Conservation (phyloP, 768 basidiomycete genomes). For the Sarcodon aspratus region DNA sequence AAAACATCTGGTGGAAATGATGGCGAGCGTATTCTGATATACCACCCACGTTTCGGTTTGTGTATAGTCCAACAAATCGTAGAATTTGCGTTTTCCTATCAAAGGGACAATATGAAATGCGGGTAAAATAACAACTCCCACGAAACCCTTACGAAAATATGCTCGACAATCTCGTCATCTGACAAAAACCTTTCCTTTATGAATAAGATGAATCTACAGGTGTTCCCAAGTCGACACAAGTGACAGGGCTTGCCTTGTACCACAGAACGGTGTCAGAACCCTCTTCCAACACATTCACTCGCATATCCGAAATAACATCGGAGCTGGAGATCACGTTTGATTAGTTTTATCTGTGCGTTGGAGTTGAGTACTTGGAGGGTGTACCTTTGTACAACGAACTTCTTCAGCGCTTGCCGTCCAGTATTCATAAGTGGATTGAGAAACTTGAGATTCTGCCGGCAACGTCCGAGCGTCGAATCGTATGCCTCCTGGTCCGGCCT, state of each 20-base stretch:
- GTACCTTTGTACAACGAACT: too few species aligned
- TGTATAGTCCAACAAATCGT: slow-evolving; percentile 68
- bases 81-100: slow-evolving; percentile 56
- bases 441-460: background rate
- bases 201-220: slow-evolving; percentile 6
- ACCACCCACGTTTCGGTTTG: slow-evolving; percentile 76
- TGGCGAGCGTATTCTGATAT: slow-evolving; percentile 66
- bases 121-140: background rate
- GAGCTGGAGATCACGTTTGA: slow-evolving; percentile 30
- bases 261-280: slow-evolving; percentile 47
- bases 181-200: slow-evolving; percentile 61
- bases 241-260: slow-evolving; percentile 48
- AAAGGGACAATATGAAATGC: too few species aligned
- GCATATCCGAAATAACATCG: slow-evolving; percentile 62
- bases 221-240: slow-evolving; percentile 3
- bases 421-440: too few species aligned
- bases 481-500: slow-evolving; percentile 66
- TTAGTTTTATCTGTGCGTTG: too few species aligned
- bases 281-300: slow-evolving; percentile 52
- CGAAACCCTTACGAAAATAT: slow-evolving; percentile 45
- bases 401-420: too few species aligned
- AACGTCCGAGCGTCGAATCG: background rate
- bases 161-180: slow-evolving; percentile 68
- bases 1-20: slow-evolving; percentile 43
- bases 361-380: too few species aligned